These are phyloP conservation scores for Phialophora chinensis DNA, from an alignment of 2,329 filamentous ascomycete species.

Conservation along the genomic window DNA sequence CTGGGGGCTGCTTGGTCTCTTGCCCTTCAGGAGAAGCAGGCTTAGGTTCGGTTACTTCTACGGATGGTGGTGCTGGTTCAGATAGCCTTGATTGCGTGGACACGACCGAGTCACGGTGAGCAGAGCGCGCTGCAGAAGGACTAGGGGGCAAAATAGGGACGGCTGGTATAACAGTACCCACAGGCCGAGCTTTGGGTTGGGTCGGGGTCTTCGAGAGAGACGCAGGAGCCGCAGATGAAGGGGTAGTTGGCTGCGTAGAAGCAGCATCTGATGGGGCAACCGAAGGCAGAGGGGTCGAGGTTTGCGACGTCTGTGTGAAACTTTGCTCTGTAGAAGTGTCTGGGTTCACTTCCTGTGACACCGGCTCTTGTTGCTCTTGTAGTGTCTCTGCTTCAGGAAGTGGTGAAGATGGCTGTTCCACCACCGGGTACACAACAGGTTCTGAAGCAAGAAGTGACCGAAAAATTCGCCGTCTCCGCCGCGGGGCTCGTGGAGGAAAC, in stretches of 20 bases:
- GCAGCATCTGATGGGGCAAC: constrained; percentile 63
- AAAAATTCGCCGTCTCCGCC: constrained; percentile 52
- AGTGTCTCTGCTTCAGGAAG: constrained; percentile 35
- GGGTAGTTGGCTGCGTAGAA: constrained; percentile 61
- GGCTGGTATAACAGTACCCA: constrained; percentile 56
- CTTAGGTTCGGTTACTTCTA: constrained; percentile 17
- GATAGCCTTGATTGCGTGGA: constrained; percentile 47
- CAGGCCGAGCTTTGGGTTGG: constrained; percentile 43
- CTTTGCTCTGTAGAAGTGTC: constrained; percentile 22
- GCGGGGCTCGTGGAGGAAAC: constrained; percentile 60
- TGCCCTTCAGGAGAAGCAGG: constrained; percentile 21
- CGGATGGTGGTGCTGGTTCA: constrained; percentile 26
- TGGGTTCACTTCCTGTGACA: constrained; percentile 27
- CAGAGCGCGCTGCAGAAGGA: constrained; percentile 45
- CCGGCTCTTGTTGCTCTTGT: constrained; percentile 29
- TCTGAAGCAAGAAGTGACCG: constrained; percentile 45
- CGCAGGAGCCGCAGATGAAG: constrained; percentile 57
- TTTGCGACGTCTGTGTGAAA: constrained; percentile 55
- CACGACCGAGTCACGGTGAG: constrained; percentile 45
- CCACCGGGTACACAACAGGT: constrained; percentile 59
- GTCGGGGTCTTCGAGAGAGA: constrained; percentile 41
- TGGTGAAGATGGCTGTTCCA: constrained; percentile 45
- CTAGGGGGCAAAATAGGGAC: constrained; percentile 52
- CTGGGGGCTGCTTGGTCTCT: constrained; percentile 31
- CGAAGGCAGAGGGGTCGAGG: constrained; percentile 64